phyloP scores from a whole-genome alignment of 2,329 filamentous ascomycete genomes.

The Pseudogymnoascus verrucosus region DNA sequence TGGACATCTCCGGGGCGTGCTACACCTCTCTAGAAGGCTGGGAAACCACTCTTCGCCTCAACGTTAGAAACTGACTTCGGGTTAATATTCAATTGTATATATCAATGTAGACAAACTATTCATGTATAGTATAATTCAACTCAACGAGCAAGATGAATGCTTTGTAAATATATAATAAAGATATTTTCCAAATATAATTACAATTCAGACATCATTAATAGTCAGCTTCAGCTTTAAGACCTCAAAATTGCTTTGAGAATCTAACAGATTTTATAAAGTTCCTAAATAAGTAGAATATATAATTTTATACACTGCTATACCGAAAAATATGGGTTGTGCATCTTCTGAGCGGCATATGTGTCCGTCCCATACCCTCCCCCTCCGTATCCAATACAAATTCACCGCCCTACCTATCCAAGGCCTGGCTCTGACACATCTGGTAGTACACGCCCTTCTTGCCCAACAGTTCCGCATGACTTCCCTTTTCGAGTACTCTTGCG shows the following conservation, averaged over 20 bases:
- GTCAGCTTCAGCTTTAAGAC: not conserved
- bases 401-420: conserved; percentile 9
- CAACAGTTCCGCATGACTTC: conserved; percentile 44
- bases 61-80: not conserved
- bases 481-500: conserved; percentile 39
- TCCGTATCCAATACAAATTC: not conserved
- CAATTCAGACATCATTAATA: not conserved
- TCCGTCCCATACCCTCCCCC: not conserved
- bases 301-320: not conserved
- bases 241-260: not conserved
- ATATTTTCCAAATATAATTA: not conserved
- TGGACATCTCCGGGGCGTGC: not conserved
- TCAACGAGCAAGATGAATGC: not conserved
- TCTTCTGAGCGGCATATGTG: not conserved
- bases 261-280: not conserved
- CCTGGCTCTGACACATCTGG: conserved; percentile 27
- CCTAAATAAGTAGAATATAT: not conserved
- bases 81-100: not conserved
- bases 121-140: not conserved
- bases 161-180: not conserved
- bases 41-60: not conserved
- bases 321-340: not conserved
- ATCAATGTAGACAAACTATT: not conserved
- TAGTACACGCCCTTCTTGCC: conserved; percentile 31
- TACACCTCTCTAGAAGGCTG: not conserved